Evolutionary conservation across 2,329 filamentous ascomycete species (phyloP), one percentile per base, ranked within the genome.

Genomic region (Nothophoma quercina): DNA sequence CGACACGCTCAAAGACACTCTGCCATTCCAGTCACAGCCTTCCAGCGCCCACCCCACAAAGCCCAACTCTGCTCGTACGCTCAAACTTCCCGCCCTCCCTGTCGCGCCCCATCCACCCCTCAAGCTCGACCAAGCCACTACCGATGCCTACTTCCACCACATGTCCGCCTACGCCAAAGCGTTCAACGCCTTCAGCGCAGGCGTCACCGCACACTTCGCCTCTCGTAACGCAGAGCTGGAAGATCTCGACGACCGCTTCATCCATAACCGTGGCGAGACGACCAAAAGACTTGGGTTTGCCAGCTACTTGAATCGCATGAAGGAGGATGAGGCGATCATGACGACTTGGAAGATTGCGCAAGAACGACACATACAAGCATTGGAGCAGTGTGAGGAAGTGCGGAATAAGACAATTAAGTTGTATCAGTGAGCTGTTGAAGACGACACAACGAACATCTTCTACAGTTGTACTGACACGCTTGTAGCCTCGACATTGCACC

Each of bases 291-390:
- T 79, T 1, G 85, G 83, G 0, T 78, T 87, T 19, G 68, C 77
- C 13, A 80, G 83, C 48, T 91, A 91, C 67, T 70, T 85, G 51
- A 75, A 75, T 29, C 84, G 83, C 68, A 73, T 88, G 48, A 81
- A 83, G 59, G 84, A 90, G 70, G 89, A 92, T 65, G 81, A 85
- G 58, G 77, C 78, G 39, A 83, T 90, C 5, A 78, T 86, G 49
- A 78, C 79, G 63, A 80, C 82, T 49, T 91, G 88, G 87, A 74
- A 75, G 23, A 70, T 80, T 7, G 84, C 84, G 7, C 84, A 82
- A 55, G 81, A 84, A 34, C 80, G 80, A 54, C 88, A 92, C 65
- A 80, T 83, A 51, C 71, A 78, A 50, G 81, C 81, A 8, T 75
- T 91, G 50, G 58, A 63, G 43, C 60, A 65, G 55, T 73, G 70